Conservation (phyloP, 371 early-diverging fungal species). For the Rhizomucor miehei region DNA sequence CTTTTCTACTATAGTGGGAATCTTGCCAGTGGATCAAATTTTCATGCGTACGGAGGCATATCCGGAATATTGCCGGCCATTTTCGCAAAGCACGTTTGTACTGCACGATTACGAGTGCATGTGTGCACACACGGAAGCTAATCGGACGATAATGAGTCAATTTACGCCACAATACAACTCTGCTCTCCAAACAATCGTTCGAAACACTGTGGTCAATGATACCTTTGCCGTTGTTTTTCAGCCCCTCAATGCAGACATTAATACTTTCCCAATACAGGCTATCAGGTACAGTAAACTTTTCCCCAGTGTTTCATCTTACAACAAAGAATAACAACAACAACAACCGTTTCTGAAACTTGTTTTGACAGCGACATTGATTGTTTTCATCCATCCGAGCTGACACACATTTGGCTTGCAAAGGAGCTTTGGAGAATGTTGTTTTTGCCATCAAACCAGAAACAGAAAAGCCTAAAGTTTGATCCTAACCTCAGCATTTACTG, state of each 20-base stretch:
- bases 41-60: conserved; percentile 22
- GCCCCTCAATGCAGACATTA: conserved; percentile 31
- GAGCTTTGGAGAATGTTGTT: conserved; percentile 25
- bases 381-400: conserved; percentile 13
- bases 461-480: conserved; percentile 18
- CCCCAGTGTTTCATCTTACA: background rate
- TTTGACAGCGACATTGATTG: conserved; percentile 13
- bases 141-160: conserved; percentile 31
- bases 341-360: background rate
- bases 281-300: conserved; percentile 31
- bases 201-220: conserved; percentile 16
- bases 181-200: conserved; percentile 24
- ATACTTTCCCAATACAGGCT: conserved; percentile 41
- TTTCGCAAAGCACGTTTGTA: conserved; percentile 27
- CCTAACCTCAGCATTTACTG: conserved; percentile 26
- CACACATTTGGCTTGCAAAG: conserved; percentile 27
- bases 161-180: conserved; percentile 31
- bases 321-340: conserved; percentile 9
- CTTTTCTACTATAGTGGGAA: conserved; percentile 39
- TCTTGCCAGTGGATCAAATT: conserved; percentile 34
- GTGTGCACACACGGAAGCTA: conserved; percentile 37
- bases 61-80: conserved; percentile 39
- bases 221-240: conserved; percentile 40
- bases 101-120: conserved; percentile 41
- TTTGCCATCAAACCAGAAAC: conserved; percentile 11